A percentile compares a stretch with the other conserved stretches of the same genome.
Evolutionary conservation across 1,139 yeast genomes (phyloP).

Genomic region (Geotrichum restrictum): DNA sequence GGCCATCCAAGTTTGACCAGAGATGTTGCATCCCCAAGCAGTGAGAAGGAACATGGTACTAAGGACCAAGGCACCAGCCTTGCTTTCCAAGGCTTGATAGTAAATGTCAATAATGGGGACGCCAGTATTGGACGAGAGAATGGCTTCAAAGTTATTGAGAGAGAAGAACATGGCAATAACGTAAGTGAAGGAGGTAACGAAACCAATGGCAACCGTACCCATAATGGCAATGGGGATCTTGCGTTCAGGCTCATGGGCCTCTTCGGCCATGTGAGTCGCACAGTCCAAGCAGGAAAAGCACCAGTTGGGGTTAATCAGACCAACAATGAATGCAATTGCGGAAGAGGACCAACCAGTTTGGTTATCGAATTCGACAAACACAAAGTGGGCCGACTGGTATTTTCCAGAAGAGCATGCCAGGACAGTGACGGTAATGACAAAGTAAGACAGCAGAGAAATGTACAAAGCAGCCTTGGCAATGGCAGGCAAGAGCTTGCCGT

Average conservation of each 20-base stretch:
- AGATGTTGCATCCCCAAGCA: constrained; percentile 65
- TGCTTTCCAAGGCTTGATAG: constrained; percentile 53
- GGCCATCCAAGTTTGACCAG: constrained; percentile 75
- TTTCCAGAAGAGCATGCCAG: constrained; percentile 49
- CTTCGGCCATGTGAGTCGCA: constrained; percentile 62
- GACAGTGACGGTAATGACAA: constrained; percentile 48
- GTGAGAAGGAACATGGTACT: constrained; percentile 58
- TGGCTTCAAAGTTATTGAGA: constrained; percentile 48
- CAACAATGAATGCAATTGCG: constrained; percentile 58
- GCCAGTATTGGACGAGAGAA: constrained; percentile 47
- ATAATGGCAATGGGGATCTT: constrained; percentile 55
- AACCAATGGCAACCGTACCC: constrained; percentile 56
- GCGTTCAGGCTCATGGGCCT: constrained; percentile 49
- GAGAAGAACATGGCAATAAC: constrained; percentile 57
- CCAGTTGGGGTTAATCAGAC: constrained; percentile 59
- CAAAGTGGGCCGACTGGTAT: constrained; percentile 48
- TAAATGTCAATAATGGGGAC: constrained; percentile 60
- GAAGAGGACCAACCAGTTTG: constrained; percentile 54
- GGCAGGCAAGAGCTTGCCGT: constrained; percentile 40
- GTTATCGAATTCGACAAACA: constrained; percentile 51
- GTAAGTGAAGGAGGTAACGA: constrained; percentile 51
- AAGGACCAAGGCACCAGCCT: constrained; percentile 53
- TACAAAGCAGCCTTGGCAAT: constrained; percentile 47
- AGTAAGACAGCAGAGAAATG: constrained; percentile 48
- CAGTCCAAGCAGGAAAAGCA: constrained; percentile 57